Conservation (phyloP, 148 eudicot species). For the Rhododendron ovatum region DNA sequence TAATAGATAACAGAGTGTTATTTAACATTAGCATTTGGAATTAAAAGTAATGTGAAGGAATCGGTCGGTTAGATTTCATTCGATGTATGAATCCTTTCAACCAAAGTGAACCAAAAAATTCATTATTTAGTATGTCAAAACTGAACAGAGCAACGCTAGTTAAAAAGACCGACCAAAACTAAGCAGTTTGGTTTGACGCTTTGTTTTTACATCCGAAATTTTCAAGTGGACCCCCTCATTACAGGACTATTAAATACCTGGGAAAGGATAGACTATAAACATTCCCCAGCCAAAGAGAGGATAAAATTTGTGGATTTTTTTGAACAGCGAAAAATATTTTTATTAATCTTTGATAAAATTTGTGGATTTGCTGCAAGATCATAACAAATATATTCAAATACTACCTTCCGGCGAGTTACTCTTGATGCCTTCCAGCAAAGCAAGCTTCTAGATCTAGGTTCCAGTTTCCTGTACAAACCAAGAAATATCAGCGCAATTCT, state of each 20-base stretch:
- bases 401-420: slow-evolving; percentile 67
- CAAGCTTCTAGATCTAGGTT: slow-evolving; percentile 83
- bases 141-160: background rate
- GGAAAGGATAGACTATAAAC: background rate
- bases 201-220: background rate
- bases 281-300: background rate
- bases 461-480: slow-evolving; percentile 63
- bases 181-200: background rate
- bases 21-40: background rate
- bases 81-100: background rate
- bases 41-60: too few species aligned
- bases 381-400: background rate
- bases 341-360: background rate
- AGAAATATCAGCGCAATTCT: slow-evolving; percentile 3
- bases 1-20: background rate
- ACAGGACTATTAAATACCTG: background rate
- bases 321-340: too few species aligned
- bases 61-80: too few species aligned
- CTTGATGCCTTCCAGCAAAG: slow-evolving; percentile 83
- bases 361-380: background rate
- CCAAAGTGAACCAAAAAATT: background rate
- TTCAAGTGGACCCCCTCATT: background rate
- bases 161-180: background rate
- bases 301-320: background rate
- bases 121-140: background rate